Evolutionary conservation across 768 basidiomycete genomes (phyloP).

Genomic region (Suillus cothurnatus): DNA sequence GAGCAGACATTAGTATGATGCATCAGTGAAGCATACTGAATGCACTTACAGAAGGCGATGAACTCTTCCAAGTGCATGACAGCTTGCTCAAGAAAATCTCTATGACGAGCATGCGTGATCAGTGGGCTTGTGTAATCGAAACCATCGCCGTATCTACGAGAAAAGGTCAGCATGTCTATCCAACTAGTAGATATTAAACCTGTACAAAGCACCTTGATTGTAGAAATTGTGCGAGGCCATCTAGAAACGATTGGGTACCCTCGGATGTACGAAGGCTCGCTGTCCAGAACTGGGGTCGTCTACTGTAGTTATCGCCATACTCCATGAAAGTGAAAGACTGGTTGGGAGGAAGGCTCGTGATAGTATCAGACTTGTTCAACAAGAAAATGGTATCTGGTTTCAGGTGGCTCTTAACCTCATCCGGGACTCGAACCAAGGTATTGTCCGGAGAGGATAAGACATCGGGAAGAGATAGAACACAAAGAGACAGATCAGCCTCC

Average conservation of each 20-base stretch:
- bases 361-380: conserved; percentile 78
- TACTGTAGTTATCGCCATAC: too few species aligned
- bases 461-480: conserved; percentile 74
- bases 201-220: conserved; percentile 44
- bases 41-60: conserved; percentile 29
- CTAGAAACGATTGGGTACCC: conserved; percentile 61
- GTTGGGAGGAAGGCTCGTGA: conserved; percentile 15
- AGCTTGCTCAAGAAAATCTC: conserved; percentile 72
- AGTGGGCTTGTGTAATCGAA: conserved; percentile 44
- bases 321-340: conserved; percentile 2
- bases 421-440: conserved; percentile 39
- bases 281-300: conserved; percentile 46
- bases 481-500: conserved; percentile 72
- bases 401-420: conserved; percentile 51
- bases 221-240: conserved; percentile 55
- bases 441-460: conserved; percentile 18
- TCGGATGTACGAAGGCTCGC: conserved; percentile 62
- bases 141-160: not conserved
- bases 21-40: conserved; percentile 1
- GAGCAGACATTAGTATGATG: conserved; percentile 10
- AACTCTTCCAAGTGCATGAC: conserved; percentile 39
- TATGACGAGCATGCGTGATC: conserved; percentile 80
- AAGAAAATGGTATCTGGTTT: conserved; percentile 64
- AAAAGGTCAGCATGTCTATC: not conserved
- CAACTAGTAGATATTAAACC: not conserved